Percentiles rank a stretch among this genome's conserved stretches.
phyloP scores from a whole-genome alignment of 139 green algal species.

The Ettlia oleoabundans region DNA sequence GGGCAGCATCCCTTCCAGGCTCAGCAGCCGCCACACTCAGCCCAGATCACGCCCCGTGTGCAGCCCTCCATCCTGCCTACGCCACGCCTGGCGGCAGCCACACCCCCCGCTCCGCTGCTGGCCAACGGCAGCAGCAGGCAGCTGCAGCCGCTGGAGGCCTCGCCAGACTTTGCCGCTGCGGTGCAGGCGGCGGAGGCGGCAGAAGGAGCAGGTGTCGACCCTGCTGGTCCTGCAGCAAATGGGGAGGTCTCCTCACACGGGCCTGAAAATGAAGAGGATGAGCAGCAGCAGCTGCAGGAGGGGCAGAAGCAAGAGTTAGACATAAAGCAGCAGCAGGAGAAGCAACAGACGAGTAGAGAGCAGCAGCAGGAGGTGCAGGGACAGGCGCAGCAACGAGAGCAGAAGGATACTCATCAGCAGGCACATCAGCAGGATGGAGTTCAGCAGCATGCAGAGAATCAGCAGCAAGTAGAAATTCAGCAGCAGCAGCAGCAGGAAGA shows the following conservation, averaged over 20 bases:
- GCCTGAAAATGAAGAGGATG: too few relatives aligned
- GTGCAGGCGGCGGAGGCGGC: not conserved
- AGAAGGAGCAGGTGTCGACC: not conserved
- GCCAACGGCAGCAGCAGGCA: not conserved
- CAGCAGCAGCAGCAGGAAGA: not conserved
- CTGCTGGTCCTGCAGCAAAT: not conserved
- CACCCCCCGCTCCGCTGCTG: not conserved
- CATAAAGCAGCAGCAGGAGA: not conserved
- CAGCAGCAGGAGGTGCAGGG: not conserved
- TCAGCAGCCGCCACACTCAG: constrained; percentile 5
- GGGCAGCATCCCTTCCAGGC: not conserved
- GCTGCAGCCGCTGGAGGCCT: not conserved
- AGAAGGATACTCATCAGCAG: too few relatives aligned
- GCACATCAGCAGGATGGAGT: too few relatives aligned
- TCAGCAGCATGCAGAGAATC: too few relatives aligned
- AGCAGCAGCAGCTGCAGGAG: not conserved
- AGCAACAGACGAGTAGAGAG: not conserved
- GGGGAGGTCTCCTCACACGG: too few relatives aligned
- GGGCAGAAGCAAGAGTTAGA: not conserved
- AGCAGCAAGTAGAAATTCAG: too few relatives aligned
- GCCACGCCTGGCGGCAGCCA: constrained; percentile 1
- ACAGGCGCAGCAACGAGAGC: not conserved
- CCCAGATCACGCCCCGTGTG: constrained; percentile 20
- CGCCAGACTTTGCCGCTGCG: not conserved
- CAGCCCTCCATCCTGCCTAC: constrained; percentile 26